Percentiles rank a stretch among this genome's conserved stretches.
These are phyloP conservation scores for Eremochloa ophiuroides DNA, from an alignment of 176 grass and related monocot genomes.

Conservation along the genomic window DNA sequence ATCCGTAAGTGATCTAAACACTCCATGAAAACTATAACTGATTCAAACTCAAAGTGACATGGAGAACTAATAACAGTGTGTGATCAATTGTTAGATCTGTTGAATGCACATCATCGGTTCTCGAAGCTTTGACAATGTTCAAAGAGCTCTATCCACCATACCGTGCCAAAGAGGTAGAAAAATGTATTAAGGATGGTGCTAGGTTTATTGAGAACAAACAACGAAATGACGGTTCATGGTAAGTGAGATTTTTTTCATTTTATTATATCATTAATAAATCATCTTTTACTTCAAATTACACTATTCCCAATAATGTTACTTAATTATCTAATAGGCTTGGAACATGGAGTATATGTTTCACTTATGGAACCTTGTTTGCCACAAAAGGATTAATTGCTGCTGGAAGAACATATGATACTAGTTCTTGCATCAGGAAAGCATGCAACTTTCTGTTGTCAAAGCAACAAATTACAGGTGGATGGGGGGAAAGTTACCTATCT, in stretches of 20 bases:
- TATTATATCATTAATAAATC: not conserved
- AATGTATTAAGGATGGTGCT: conserved; percentile 22
- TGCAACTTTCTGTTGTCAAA: conserved; percentile 41
- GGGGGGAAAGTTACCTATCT: conserved; percentile 34
- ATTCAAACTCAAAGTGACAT: not conserved
- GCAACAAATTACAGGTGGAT: conserved; percentile 24
- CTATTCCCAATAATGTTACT: not conserved
- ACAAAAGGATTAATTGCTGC: conserved; percentile 28
- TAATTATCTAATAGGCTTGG: conserved; percentile 25
- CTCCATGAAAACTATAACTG: not conserved
- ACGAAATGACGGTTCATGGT: conserved; percentile 29
- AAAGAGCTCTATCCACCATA: not conserved
- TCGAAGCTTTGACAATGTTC: not conserved
- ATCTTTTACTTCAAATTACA: not conserved
- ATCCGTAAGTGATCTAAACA: conserved; percentile 21
- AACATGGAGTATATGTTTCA: conserved; percentile 37
- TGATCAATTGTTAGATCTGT: not conserved
- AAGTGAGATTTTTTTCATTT: not conserved
- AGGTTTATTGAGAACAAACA: conserved; percentile 35
- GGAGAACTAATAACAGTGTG: not conserved
- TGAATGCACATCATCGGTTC: not conserved
- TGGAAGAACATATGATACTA: conserved; percentile 36
- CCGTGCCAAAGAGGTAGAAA: not conserved
- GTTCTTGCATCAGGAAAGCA: conserved; percentile 22
- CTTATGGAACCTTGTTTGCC: conserved; percentile 32